phyloP scores from a whole-genome alignment of 1,284 basidiomycete genomes.

The Vanrija humicola region DNA sequence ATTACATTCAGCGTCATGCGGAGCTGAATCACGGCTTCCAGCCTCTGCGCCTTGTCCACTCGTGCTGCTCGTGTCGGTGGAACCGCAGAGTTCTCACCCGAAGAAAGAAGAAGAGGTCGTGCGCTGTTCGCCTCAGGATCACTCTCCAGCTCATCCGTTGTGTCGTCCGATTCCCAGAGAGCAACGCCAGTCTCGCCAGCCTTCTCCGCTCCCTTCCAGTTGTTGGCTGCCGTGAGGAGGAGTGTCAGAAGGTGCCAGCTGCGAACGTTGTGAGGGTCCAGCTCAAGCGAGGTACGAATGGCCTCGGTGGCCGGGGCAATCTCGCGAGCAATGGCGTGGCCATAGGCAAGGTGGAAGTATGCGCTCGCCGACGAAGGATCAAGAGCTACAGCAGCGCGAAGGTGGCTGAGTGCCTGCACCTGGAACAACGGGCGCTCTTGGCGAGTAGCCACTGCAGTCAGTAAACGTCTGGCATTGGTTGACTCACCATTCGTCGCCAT shows the following conservation, averaged over 20 bases:
- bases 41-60: slow-evolving; percentile 54
- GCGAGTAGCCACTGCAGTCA: slow-evolving; percentile 60
- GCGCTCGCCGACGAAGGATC: slow-evolving; percentile 59
- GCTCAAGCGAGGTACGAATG: slow-evolving; percentile 72
- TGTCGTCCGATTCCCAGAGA: slow-evolving; percentile 53
- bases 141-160: no score
- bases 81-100: slow-evolving; percentile 10
- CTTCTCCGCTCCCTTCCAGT: slow-evolving; percentile 73
- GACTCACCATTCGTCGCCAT: slow-evolving; percentile 38
- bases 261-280: slow-evolving; percentile 65
- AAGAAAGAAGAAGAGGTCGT: slow-evolving; percentile 15
- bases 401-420: slow-evolving; percentile 58
- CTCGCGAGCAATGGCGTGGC: slow-evolving; percentile 67
- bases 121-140: not conserved
- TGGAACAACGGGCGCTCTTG: slow-evolving; percentile 61
- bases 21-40: slow-evolving; percentile 77
- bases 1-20: slow-evolving; percentile 82
- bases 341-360: slow-evolving; percentile 75
- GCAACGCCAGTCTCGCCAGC: slow-evolving; percentile 68
- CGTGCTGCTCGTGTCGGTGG: slow-evolving; percentile 44
- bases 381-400: slow-evolving; percentile 57
- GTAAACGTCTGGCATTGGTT: not conserved
- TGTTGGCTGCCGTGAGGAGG: slow-evolving; percentile 70
- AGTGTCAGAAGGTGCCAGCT: slow-evolving; percentile 91
- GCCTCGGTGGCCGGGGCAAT: slow-evolving; percentile 64